These are phyloP conservation scores for Teunomyces gatunensis DNA, from an alignment of 805 yeast genomes.

Conservation along the genomic window DNA sequence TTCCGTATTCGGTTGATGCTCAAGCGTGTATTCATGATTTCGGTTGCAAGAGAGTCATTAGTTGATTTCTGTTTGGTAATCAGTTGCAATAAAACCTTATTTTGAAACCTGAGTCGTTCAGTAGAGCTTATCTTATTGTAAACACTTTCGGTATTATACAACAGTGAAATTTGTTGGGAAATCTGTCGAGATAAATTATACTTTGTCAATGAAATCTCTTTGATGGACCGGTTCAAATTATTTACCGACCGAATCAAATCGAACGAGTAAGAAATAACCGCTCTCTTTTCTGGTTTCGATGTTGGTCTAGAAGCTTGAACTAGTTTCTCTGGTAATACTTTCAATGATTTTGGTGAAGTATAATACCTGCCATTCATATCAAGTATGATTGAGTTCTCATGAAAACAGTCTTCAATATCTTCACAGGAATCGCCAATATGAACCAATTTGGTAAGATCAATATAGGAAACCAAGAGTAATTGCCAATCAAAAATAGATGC, in stretches of 20 bases:
- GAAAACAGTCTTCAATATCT: conserved; percentile 13
- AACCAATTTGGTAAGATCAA: conserved; percentile 17
- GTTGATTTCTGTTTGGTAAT: conserved; percentile 17
- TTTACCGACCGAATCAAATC: conserved; percentile 28
- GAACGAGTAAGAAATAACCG: conserved; percentile 23
- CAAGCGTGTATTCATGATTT: conserved; percentile 21
- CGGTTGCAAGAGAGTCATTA: conserved; percentile 23
- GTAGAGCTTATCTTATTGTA: conserved; percentile 5
- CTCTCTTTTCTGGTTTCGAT: not conserved
- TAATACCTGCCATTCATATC: conserved; percentile 19
- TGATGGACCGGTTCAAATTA: conserved; percentile 22
- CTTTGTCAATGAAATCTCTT: conserved; percentile 29
- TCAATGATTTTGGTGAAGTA: conserved; percentile 14
- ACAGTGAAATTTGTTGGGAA: conserved; percentile 7
- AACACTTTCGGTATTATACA: conserved; percentile 2
- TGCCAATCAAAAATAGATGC: conserved; percentile 16
- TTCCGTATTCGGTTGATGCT: conserved; percentile 17
- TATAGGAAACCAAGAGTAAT: conserved; percentile 13
- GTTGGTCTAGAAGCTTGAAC: not conserved
- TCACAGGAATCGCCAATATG: conserved; percentile 9
- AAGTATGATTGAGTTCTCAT: conserved; percentile 21
- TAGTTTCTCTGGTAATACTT: conserved; percentile 1
- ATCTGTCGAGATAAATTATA: conserved; percentile 19
- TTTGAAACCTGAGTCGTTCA: conserved; percentile 7
- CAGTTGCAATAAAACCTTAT: conserved; percentile 12